Conservation (phyloP, 2,329 filamentous ascomycete genomes). For the Magnaporthiopsis incrustans region DNA sequence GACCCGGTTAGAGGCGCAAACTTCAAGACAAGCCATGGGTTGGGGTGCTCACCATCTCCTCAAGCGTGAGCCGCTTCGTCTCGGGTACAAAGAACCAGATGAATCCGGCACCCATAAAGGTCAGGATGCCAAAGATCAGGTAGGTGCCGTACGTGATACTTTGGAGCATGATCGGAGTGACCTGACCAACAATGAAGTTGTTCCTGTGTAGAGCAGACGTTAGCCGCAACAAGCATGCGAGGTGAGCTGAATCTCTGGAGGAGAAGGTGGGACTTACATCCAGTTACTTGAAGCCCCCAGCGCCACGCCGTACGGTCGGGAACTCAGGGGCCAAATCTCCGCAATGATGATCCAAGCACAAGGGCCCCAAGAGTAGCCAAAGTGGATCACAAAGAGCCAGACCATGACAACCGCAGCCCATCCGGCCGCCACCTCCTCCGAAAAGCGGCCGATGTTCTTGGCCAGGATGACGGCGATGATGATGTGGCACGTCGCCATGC, state of each 20-base stretch:
- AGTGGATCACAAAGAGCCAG: constrained; percentile 68
- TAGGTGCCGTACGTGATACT: constrained; percentile 63
- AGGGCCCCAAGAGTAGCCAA: constrained; percentile 66
- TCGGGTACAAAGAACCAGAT: constrained; percentile 59
- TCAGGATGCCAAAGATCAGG: constrained; percentile 60
- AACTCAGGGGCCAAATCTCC: constrained; percentile 66
- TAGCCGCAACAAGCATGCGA: not conserved
- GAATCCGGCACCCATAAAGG: constrained; percentile 51
- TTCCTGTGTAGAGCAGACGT: constrained; percentile 26
- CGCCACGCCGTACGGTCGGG: constrained; percentile 62
- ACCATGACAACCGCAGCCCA: constrained; percentile 64
- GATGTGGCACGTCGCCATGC: constrained; percentile 64
- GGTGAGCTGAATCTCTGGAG: too few relatives aligned
- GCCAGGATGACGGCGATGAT: constrained; percentile 65
- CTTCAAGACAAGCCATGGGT: not conserved
- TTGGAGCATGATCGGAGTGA: constrained; percentile 60
- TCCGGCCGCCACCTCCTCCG: constrained; percentile 49
- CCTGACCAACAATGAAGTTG: constrained; percentile 58
- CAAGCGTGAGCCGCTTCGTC: constrained; percentile 54
- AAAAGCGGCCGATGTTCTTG: constrained; percentile 52
- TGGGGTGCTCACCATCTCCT: constrained; percentile 46
- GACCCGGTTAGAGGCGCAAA: not conserved
- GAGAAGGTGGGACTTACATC: constrained; percentile 35
- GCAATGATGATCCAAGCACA: constrained; percentile 68
- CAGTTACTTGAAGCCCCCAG: constrained; percentile 59